Conservation (phyloP, 202 grass and related monocot genomes). For the Dendrocalamus latiflorus region DNA sequence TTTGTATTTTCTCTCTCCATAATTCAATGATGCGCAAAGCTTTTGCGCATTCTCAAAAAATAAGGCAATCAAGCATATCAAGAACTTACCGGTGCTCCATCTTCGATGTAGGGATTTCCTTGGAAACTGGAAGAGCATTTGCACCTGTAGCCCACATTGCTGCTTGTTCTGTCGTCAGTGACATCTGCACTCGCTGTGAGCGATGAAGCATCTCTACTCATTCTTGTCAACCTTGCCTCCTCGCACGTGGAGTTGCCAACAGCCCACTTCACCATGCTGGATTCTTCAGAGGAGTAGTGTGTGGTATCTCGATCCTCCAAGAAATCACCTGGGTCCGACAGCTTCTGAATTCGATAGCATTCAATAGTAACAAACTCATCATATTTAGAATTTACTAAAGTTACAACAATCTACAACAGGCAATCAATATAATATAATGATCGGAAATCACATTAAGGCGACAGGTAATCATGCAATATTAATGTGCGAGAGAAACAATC, state of each 20-base stretch:
- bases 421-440: too few species aligned
- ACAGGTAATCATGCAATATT: too few species aligned
- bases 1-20: too few species aligned
- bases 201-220: conserved; percentile 6
- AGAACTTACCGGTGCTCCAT: conserved; percentile 4
- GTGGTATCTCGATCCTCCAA: neutral
- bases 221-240: neutral
- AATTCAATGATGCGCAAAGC: too few species aligned
- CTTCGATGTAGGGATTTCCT: conserved; percentile 29
- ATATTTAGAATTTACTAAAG: too few species aligned
- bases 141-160: conserved; percentile 8
- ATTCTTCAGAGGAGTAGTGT: neutral
- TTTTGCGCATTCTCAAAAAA: too few species aligned
- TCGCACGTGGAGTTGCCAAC: neutral
- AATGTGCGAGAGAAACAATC: too few species aligned
- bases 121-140: conserved; percentile 15
- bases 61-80: neutral
- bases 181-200: conserved; percentile 8
- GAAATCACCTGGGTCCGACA: neutral
- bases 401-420: too few species aligned
- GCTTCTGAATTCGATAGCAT: neutral
- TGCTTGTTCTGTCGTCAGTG: neutral
- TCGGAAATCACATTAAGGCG: too few species aligned
- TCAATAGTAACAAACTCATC: too few species aligned
- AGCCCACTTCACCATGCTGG: conserved; percentile 7